Percentiles rank a stretch among this genome's conserved stretches.
Conservation (phyloP, 2,329 filamentous ascomycete genomes). For the Drechslera avenae region DNA sequence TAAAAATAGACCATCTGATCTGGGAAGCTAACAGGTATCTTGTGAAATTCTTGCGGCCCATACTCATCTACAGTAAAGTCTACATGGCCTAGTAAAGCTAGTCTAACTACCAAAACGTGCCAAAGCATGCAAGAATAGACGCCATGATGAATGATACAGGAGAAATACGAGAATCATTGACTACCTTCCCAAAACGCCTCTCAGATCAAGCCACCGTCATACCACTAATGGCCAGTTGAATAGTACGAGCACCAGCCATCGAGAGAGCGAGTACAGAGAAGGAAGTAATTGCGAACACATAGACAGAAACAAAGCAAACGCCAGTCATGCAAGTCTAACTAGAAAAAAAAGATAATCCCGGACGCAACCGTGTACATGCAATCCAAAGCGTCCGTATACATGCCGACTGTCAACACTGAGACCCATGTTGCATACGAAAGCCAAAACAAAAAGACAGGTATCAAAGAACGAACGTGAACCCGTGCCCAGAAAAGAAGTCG, state of each 20-base stretch:
- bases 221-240: conserved; percentile 17
- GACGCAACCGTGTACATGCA: conserved; percentile 9
- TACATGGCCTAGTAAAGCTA: background rate
- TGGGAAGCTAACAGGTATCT: background rate
- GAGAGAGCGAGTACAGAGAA: conserved; percentile 2
- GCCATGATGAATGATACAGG: background rate
- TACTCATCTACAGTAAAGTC: background rate
- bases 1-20: conserved; percentile 20
- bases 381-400: conserved; percentile 3
- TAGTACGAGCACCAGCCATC: conserved; percentile 2
- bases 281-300: background rate
- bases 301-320: conserved; percentile 5
- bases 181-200: conserved; percentile 4
- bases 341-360: conserved; percentile 6
- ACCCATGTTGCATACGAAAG: background rate
- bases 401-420: conserved; percentile 1
- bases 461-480: background rate
- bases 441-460: background rate
- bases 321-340: conserved; percentile 14
- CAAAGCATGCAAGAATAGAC: conserved; percentile 13
- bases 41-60: background rate
- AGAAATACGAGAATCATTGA: conserved; percentile 11
- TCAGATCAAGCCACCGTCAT: conserved; percentile 12
- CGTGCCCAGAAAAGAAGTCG: background rate
- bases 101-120: background rate